These are phyloP conservation scores for Nitzschia sp. DNA, from an alignment of 108 stramenopile genomes.

Conservation along the genomic window DNA sequence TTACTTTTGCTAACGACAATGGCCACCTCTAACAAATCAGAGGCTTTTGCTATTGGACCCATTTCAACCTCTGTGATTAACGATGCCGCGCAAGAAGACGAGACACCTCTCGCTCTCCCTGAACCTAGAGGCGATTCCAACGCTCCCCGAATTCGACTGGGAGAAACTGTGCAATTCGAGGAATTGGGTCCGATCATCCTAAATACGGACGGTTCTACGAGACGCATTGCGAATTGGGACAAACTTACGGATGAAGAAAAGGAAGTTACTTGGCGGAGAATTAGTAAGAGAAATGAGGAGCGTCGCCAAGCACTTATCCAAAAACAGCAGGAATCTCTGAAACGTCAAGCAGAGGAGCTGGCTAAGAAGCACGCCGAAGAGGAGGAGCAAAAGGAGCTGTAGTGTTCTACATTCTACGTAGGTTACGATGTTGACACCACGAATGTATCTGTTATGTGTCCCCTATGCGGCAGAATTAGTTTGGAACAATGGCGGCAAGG, in stretches of 20 bases:
- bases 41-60: background rate
- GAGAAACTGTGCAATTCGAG: conserved; percentile 76
- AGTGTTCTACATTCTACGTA: background rate
- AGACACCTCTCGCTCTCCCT: conserved; percentile 12
- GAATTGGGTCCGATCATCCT: conserved; percentile 85
- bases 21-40: background rate
- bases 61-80: background rate
- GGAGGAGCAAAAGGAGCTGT: conserved; percentile 13
- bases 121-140: conserved; percentile 47
- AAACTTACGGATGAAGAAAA: conserved; percentile 72
- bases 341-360: conserved; percentile 10
- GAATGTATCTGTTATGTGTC: too few relatives aligned
- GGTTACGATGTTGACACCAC: too few relatives aligned
- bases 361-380: background rate
- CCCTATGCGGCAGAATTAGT: background rate
- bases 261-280: conserved; percentile 82
- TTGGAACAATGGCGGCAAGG: conserved; percentile 24
- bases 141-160: conserved; percentile 63
- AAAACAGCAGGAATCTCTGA: conserved; percentile 41
- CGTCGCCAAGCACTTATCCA: conserved; percentile 57
- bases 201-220: conserved; percentile 77
- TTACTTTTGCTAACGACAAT: background rate
- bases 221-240: conserved; percentile 84
- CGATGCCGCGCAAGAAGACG: background rate
- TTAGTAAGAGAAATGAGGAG: conserved; percentile 83